Base-by-base conservation (phyloP, 2,329 filamentous ascomycete species). In the Aureobasidium lini region DNA sequence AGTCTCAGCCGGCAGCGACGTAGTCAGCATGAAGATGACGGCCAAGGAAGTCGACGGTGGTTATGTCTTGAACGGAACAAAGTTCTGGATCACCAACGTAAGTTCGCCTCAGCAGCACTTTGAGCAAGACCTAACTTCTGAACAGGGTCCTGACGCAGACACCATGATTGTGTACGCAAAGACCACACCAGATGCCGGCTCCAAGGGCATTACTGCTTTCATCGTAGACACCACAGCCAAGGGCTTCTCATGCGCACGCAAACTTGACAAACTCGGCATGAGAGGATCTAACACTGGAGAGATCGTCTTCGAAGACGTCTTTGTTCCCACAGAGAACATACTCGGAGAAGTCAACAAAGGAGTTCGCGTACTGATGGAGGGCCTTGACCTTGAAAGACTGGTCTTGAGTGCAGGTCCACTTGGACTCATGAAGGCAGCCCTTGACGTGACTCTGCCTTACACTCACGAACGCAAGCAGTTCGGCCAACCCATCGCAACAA, bases 71-170 rank as follows among this genome's bases (percentile, higher is more conserved):
- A 90, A 92, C 69, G 93, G 92, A 34, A 89, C 87, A 62, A 96
- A 99, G 81, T 96, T 97, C 93, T 99, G 93, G 93, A 99, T 99
- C 71, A 99, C 93, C 63, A 99, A 99, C 74, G 90, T 82, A 65
- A 44, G 73, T 67, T 16, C 2, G 23, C 23, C 4, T 49, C 3
- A n/a, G 1, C 23, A 13, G 16, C 42, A 49, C 15, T 39, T 59
- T 4, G 52, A 31, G 29, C 7, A 23, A 37, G 31, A 36, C 31
- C 48, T 61, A 11, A 54, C 18, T 4, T 29, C 18, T 16, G 13
- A 42, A 3, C 47, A 77, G 70, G 84, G 93, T 4, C 93, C 93
- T 0, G 92, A 97, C 71, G 94, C 94, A n/a, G 84, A 96, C 72
- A 80, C 88, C 43, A 86, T 97, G 59, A 85, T 99, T 58, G 91